Base-by-base conservation (phyloP, 2,329 filamentous ascomycete species). In the Colletotrichum limetticola region DNA sequence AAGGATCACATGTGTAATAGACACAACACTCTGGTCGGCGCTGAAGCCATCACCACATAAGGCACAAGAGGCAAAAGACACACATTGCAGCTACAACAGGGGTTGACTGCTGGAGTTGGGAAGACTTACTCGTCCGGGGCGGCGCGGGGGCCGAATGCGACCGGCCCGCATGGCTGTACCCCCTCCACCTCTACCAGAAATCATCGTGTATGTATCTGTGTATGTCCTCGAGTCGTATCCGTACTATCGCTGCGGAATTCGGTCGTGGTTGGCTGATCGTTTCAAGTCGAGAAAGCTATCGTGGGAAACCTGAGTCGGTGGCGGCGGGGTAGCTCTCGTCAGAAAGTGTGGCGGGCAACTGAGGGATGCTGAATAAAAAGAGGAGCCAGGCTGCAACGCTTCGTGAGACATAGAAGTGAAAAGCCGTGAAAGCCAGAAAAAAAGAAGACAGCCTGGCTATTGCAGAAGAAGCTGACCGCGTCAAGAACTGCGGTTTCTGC, bases 181-280 rank as follows among this genome's bases (percentile, higher is more conserved):
- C 58, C 74, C 80, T 79, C 84, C 83, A 68, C 86, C 86, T 77
- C 86, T 83, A 74, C 86, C 86, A 7, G 86, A 86, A 76, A 88
- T 87, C 86, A 88, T 88, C 30, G 74, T 76, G 59, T 30, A 16
- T n/a, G 9, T 46, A 28, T 32, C 24, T 16, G 26, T 55, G 32
- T 30, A 16, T 57, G 1, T 37, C 5, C 12, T 8, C 28, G 11
- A n/a, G 53, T 42, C 16, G 49, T 19, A 24, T 19, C 11, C 16
- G 12, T 6, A 24, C 5, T 32, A 26, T 30, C 24, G 30, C 53
- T 65, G 32, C 32, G 24, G 16, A 28, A 24, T 12, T 30, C 16
- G 52, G 12, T 42, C 9, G n/a, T 61, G 46, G 57, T 52, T 42
- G 49, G 28, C 11, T 37, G 49, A 14, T 19, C 56, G 60, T 73